Base-by-base conservation (phyloP, 1,139 yeast species). In the Taphrina deformans region DNA sequence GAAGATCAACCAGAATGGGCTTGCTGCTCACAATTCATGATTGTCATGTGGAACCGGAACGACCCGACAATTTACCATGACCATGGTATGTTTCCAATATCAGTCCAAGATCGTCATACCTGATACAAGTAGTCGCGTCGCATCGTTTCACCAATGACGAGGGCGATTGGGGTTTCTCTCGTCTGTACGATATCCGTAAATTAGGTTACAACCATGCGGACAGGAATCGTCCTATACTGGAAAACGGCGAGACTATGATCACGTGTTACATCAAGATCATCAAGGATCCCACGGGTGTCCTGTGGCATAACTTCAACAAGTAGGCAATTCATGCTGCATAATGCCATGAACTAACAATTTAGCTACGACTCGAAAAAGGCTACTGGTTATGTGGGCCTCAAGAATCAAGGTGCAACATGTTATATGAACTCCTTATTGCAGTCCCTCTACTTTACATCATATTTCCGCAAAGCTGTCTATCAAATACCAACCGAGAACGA, bases 371-470 rank as follows among this genome's bases (percentile, higher is more conserved):
- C 98, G 1, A 91, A 91, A 73, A 82, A 84, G 71, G 85, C 80
- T 61, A 89, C 99, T 0, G 97, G 98, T 0, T 91, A 81, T 74
- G 96, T 92, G 7, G 99, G 99, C 0, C 83, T 93, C 70, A 88
- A 85, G 70, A 93, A 93, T 74, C 99, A 93, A 77, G 99, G 99
- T 68, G 99, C 99, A 2, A 93, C 99, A 0, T 93, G 99, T 75
- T 93, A 93, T 75, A 83, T 93, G 73, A 93, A 93, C 75, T 92
- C 98, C 0, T 80, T 93, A 67, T 77, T 93, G 66, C 99, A 93
- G 75, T 89, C 97, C 24, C 88, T 95, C 72, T 93, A 82, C 74
- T 89, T 91, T 72, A 93, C 99, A 0, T 86, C 85, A 70, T 79
- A 80, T 41, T 93, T 93, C 77, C 83, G 98, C 31, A 63, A 66